Evolutionary conservation across 192 early-diverging fungal genomes (phyloP).

Genomic region (Backusella tuberculispora): DNA sequence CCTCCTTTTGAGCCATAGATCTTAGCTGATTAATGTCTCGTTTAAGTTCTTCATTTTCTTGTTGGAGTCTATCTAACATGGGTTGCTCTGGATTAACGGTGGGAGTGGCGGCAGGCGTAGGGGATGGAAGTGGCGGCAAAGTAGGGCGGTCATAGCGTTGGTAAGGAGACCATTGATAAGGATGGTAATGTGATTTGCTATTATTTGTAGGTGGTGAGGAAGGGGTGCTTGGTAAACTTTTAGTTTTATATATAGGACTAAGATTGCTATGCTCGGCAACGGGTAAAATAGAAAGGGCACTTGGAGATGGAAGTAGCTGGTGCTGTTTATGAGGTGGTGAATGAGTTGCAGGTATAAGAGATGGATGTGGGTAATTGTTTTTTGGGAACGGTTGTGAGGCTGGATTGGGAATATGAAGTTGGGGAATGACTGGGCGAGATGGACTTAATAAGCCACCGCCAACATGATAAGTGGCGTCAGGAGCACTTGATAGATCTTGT

Average conservation of each 20-base stretch:
- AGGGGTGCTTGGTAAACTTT: constrained; percentile 15
- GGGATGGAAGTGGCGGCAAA: constrained; percentile 5
- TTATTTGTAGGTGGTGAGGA: constrained; percentile 9
- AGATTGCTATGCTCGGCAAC: constrained; percentile 11
- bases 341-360: background rate
- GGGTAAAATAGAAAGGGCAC: constrained; percentile 21
- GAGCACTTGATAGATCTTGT: constrained; percentile 8
- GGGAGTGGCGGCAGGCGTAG: background rate
- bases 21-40: constrained; percentile 21
- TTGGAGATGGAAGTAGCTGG: constrained; percentile 14
- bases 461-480: background rate
- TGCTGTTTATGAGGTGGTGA: constrained; percentile 13
- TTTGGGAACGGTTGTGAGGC: constrained; percentile 18
- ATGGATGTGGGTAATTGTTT: constrained; percentile 5
- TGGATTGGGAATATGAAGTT: constrained; percentile 24
- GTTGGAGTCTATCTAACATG: background rate
- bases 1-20: constrained; percentile 17
- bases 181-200: background rate
- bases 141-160: constrained; percentile 13
- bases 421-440: constrained; percentile 19
- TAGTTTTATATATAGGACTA: constrained; percentile 10
- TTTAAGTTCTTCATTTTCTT: constrained; percentile 21
- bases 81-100: background rate
- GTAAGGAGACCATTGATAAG: constrained; percentile 24
- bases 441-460: background rate